A percentile compares a stretch with the other conserved stretches of the same genome.
Evolutionary conservation across 208 protist species (phyloP).

Genomic region (Acanthamoeba triangularis): DNA sequence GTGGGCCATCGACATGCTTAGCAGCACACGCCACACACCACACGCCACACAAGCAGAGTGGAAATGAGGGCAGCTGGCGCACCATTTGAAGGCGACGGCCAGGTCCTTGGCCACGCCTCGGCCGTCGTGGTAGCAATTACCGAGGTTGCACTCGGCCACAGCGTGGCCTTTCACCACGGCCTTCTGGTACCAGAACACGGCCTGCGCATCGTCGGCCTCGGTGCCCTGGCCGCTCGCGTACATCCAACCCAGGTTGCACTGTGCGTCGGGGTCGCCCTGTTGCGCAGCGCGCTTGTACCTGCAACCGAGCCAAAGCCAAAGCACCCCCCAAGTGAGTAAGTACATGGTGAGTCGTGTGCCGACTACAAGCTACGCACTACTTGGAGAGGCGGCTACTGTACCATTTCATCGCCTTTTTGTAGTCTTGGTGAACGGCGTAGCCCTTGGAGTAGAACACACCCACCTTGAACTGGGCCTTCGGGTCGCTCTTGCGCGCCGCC

Average conservation of each 20-base stretch:
- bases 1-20: too few species aligned
- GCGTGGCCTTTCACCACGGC: constrained; percentile 65
- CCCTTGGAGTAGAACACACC: constrained; percentile 62
- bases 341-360: neutral
- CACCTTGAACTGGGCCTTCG: constrained; percentile 68
- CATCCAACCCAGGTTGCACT: constrained; percentile 71
- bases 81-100: constrained; percentile 68
- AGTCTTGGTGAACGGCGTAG: constrained; percentile 62
- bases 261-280: constrained; percentile 63
- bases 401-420: constrained; percentile 74
- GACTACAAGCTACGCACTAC: neutral
- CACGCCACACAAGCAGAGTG: neutral
- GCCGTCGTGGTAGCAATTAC: constrained; percentile 69
- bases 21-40: neutral
- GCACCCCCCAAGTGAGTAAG: neutral
- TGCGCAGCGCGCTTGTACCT: constrained; percentile 46
- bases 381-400: neutral
- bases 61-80: neutral
- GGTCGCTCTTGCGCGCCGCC: constrained; percentile 56
- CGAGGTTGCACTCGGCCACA: constrained; percentile 64
- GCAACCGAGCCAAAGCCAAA: too few species aligned
- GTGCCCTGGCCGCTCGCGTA: constrained; percentile 70
- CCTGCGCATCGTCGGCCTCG: constrained; percentile 56
- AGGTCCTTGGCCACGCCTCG: constrained; percentile 50
- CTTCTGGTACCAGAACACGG: constrained; percentile 65